These are phyloP conservation scores for Striga asiatica DNA, from an alignment of 257 asterid genomes.

Conservation along the genomic window DNA sequence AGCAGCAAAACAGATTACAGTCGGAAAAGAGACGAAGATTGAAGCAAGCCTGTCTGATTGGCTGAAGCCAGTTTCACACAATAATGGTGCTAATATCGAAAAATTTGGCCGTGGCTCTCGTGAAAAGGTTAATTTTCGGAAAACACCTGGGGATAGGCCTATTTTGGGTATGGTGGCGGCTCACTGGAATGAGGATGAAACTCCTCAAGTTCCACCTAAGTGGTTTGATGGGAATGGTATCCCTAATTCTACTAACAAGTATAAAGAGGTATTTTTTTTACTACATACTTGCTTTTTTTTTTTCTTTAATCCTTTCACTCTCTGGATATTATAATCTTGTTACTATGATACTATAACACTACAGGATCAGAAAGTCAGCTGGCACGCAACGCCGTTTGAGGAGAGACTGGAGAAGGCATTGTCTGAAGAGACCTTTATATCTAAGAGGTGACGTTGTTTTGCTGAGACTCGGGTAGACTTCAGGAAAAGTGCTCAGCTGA, in stretches of 20 bases:
- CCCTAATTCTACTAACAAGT: constrained; percentile 89
- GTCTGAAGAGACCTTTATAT: constrained; percentile 58
- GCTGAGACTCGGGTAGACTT: too few relatives aligned
- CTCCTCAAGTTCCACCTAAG: constrained; percentile 44
- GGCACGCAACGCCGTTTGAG: constrained; percentile 95
- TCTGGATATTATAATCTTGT: neutral
- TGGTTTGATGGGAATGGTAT: constrained; percentile 94
- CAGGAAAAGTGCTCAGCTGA: too few relatives aligned
- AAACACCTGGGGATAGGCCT: constrained; percentile 67
- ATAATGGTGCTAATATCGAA: constrained; percentile 21
- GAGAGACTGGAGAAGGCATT: constrained; percentile 95
- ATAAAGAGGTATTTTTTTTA: constrained; percentile 57
- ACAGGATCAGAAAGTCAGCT: constrained; percentile 79
- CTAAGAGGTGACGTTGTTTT: constrained; percentile 46
- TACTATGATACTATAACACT: too few relatives aligned
- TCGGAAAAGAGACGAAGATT: constrained; percentile 24
- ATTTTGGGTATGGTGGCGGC: constrained; percentile 91
- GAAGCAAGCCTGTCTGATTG: constrained; percentile 52
- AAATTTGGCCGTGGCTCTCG: constrained; percentile 10
- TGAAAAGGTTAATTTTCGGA: constrained; percentile 20
- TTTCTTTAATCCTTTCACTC: neutral
- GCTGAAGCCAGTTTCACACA: constrained; percentile 40
- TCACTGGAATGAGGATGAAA: constrained; percentile 74
- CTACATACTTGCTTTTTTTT: neutral
- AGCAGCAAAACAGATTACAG: constrained; percentile 18